phyloP scores from a whole-genome alignment of 352 stramenopile genomes.

The Globisporangium rhizosaccharum region DNA sequence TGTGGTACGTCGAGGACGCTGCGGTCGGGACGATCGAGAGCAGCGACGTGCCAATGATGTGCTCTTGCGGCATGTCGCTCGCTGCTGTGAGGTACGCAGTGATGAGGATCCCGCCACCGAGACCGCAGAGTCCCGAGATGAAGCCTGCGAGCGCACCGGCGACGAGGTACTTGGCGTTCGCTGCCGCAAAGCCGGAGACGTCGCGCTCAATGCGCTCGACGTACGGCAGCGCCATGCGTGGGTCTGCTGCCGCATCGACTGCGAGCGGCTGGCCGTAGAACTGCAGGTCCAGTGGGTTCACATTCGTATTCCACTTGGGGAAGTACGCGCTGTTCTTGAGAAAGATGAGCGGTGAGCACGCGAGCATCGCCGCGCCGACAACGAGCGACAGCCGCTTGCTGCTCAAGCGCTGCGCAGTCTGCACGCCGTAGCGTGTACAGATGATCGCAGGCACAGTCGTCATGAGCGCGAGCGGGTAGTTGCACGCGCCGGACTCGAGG shows the following conservation, averaged over 20 bases:
- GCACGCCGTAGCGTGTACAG: constrained; percentile 75
- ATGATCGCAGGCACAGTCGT: constrained; percentile 74
- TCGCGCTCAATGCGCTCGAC: constrained; percentile 35
- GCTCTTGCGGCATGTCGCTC: constrained; percentile 81
- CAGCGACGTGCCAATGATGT: constrained; percentile 82
- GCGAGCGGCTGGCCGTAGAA: constrained; percentile 42
- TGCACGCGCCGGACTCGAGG: constrained; percentile 58
- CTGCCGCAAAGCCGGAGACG: constrained; percentile 33
- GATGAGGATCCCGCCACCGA: constrained; percentile 83
- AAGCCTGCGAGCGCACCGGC: constrained; percentile 71
- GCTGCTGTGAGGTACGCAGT: constrained; percentile 80
- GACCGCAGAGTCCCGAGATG: constrained; percentile 77
- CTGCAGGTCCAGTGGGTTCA: constrained; percentile 67
- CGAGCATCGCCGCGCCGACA: constrained; percentile 72
- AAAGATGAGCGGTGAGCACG: constrained; percentile 73
- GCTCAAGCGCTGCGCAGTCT: constrained; percentile 64
- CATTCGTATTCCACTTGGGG: constrained; percentile 55
- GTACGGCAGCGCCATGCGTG: constrained; percentile 27
- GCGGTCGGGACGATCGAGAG: constrained; percentile 78
- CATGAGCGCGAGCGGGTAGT: constrained; percentile 63
- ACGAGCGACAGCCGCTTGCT: constrained; percentile 75
- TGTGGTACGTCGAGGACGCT: constrained; percentile 75
- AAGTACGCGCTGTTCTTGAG: constrained; percentile 79
- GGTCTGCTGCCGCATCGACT: constrained; percentile 1
- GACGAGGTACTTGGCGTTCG: constrained; percentile 75